A percentile compares a stretch with the other conserved stretches of the same genome.
phyloP scores from a whole-genome alignment of 2,329 filamentous ascomycete species.

The Cercospora sp. region DNA sequence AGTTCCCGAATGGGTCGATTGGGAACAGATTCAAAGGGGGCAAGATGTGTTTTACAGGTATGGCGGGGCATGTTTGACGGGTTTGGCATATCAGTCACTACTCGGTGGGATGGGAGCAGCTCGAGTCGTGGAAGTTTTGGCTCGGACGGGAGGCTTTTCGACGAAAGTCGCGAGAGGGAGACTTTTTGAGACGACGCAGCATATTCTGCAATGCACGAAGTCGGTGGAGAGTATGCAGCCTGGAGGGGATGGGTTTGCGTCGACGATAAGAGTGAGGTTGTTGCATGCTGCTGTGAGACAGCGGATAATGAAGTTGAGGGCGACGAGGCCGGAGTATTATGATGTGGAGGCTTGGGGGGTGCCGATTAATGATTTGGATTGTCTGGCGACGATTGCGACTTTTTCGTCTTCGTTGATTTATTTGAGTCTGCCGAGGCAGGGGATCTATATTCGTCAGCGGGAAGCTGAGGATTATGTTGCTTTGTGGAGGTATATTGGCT shows the following conservation, averaged over 20 bases:
- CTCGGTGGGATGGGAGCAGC: constrained; percentile 72
- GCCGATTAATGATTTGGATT: constrained; percentile 75
- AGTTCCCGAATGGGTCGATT: constrained; percentile 71
- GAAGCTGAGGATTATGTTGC: constrained; percentile 71
- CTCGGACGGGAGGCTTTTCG: constrained; percentile 72
- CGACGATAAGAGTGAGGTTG: constrained; percentile 66
- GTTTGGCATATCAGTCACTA: constrained; percentile 63
- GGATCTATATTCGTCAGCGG: constrained; percentile 61
- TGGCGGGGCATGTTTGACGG: constrained; percentile 65
- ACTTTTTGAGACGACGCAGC: constrained; percentile 72
- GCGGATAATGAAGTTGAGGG: constrained; percentile 61
- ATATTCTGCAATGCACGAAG: constrained; percentile 69
- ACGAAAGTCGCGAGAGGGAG: constrained; percentile 65
- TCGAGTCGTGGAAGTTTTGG: constrained; percentile 71
- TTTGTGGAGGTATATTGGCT: constrained; percentile 72
- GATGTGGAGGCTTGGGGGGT: constrained; percentile 59
- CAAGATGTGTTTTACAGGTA: constrained; percentile 79
- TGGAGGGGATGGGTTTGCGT: constrained; percentile 64
- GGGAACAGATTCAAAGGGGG: constrained; percentile 70
- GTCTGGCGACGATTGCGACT: constrained; percentile 67
- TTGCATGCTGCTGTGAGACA: constrained; percentile 67
- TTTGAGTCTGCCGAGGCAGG: constrained; percentile 69
- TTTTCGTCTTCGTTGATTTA: constrained; percentile 70
- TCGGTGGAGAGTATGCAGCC: constrained; percentile 66
- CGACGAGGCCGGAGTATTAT: constrained; percentile 62